Percentiles rank a stretch among this genome's conserved stretches.
Evolutionary conservation across 1,284 basidiomycete genomes (phyloP).

Genomic region (Kwoniella shivajii): DNA sequence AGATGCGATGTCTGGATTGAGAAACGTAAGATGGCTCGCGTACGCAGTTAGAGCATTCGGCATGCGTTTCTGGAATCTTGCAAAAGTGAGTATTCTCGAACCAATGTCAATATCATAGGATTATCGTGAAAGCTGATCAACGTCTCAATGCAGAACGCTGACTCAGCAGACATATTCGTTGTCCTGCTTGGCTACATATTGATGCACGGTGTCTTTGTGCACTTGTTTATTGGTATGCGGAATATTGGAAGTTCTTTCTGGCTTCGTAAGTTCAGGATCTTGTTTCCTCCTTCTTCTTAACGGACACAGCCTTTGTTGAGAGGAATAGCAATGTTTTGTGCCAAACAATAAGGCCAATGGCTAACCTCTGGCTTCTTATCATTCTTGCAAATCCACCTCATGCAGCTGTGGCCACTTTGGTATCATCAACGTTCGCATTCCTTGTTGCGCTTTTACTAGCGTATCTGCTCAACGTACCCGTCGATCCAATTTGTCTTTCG

Average conservation of each 20-base stretch:
- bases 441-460: constrained; percentile 84
- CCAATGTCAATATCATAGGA: no score
- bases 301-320: no score
- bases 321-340: constrained; percentile 1
- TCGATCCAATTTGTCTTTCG: constrained; percentile 89
- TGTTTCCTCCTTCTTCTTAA: not conserved
- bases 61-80: constrained; percentile 80
- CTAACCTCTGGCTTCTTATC: not conserved
- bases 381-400: not conserved
- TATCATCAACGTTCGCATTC: constrained; percentile 83
- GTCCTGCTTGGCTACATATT: constrained; percentile 93
- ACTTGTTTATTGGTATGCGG: constrained; percentile 82
- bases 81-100: constrained; percentile 63
- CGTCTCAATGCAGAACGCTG: constrained; percentile 68
- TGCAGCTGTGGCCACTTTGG: constrained; percentile 73
- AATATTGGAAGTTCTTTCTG: constrained; percentile 86
- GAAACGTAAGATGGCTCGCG: constrained; percentile 78
- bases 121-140: constrained; percentile 18
- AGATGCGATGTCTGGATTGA: constrained; percentile 66
- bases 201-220: constrained; percentile 94
- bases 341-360: constrained; percentile 1
- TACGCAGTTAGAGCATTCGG: constrained; percentile 80
- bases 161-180: constrained; percentile 92
- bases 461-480: constrained; percentile 77
- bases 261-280: constrained; percentile 60